Evolutionary conservation across 495 filamentous ascomycete genomes (phyloP), one percentile per base, ranked within the genome.

Genomic region (Hypoxylon trugodes): DNA sequence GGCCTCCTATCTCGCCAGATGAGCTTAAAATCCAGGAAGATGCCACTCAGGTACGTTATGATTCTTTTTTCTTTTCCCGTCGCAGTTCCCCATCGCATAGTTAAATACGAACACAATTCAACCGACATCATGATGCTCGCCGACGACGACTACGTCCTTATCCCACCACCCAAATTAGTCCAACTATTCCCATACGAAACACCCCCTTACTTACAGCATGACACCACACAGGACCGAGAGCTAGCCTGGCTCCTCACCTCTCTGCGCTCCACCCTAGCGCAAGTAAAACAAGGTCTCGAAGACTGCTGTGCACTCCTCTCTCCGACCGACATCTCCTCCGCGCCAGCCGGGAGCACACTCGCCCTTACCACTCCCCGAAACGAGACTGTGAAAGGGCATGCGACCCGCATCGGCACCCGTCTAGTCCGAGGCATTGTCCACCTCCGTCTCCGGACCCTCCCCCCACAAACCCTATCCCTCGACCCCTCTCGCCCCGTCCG

Each of bases 381-480:
- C 41, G 95, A 98, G 78, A 86, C 82, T 59, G 87, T 98, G 28
- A 98, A 98, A 72, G 95, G 95, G 3, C 89, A 90, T 73, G 84
- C 97, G 46, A 97, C 93, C 0, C 85, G 92, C 19, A 83, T 91
- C 8, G 91, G 92, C 5, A 88, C 87, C 8, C 82, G 85, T 32
- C 84, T 96, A 26, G 86, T 92, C 28, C 91, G 91, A 62, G 90
- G 89, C 26, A 75, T 79, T 4, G 74, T 85, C 49, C 70, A 79
- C 69, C 77, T 84, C 24, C 74, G 73, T 13, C 74, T 84, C 2
- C 75, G 75, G 52, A 84, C 82, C 43, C 79, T 76, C 53, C 75
- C 77, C 30, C 87, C 72, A 59, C 77, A 74, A 61, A 84, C 71
- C 48, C 80, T 77, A 53, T 70, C 57, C 70, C 81, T 78, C 69